A percentile compares a stretch with the other conserved stretches of the same genome.
phyloP scores from a whole-genome alignment of 148 eudicot species.

The Cornus florida region DNA sequence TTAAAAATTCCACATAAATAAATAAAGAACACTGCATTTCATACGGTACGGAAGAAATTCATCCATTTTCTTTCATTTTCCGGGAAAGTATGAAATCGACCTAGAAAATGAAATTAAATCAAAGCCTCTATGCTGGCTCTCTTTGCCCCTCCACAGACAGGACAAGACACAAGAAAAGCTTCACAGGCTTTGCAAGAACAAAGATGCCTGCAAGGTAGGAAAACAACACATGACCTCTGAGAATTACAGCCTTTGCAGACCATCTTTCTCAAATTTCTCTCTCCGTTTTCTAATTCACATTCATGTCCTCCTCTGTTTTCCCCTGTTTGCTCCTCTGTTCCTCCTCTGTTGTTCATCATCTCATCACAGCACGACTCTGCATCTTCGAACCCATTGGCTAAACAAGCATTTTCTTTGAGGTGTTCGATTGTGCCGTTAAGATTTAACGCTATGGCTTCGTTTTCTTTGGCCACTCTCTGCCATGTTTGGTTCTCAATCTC shows the following conservation, averaged over 20 bases:
- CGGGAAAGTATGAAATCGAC: not conserved
- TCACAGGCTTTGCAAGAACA: conserved; percentile 68
- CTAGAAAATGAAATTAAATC: conserved; percentile 16
- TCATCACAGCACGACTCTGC: conserved; percentile 58
- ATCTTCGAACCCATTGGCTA: conserved; percentile 42
- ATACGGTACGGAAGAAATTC: not conserved
- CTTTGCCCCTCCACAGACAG: conserved; percentile 64
- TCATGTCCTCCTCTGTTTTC: not conserved
- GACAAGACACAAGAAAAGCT: conserved; percentile 56
- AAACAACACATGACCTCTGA: conserved; percentile 45
- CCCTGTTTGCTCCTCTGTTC: not conserved
- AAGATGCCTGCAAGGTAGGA: conserved; percentile 77
- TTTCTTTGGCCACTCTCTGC: conserved; percentile 59
- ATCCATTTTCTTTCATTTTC: not conserved
- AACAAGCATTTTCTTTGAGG: conserved; percentile 36
- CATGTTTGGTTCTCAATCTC: conserved; percentile 60
- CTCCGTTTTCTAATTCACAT: not conserved
- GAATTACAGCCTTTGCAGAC: conserved; percentile 51
- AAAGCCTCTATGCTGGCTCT: conserved; percentile 57
- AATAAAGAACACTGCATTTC: not conserved
- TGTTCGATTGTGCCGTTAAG: conserved; percentile 46
- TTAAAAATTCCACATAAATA: not conserved
- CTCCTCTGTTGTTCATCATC: not conserved
- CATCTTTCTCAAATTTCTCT: conserved; percentile 16
- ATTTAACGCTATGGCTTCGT: conserved; percentile 46